Evolutionary conservation across 495 filamentous ascomycete genomes (phyloP).

Genomic region (Echria macrotheca): DNA sequence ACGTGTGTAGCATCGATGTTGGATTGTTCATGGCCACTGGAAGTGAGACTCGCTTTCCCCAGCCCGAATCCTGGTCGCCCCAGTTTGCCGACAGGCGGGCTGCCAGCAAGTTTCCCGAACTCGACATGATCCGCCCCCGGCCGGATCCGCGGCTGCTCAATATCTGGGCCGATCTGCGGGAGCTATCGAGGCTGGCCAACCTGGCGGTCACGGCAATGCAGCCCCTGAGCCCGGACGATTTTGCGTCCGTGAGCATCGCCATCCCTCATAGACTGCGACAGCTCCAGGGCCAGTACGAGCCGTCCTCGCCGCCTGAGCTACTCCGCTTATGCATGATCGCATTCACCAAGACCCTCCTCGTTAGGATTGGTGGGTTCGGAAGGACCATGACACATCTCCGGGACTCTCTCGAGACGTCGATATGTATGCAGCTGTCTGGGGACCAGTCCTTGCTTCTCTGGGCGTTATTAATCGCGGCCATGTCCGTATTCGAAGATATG

Average conservation of each 20-base stretch:
- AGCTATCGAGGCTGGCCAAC: slow-evolving; percentile 4
- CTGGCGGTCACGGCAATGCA: neutral
- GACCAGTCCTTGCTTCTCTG: slow-evolving; percentile 3
- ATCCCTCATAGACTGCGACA: slow-evolving; percentile 4
- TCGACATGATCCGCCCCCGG: neutral
- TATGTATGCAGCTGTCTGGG: neutral
- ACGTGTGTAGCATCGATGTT: slow-evolving; percentile 7
- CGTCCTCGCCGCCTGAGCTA: neutral
- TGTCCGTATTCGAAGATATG: slow-evolving; percentile 11
- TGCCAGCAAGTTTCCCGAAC: neutral
- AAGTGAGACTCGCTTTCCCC: slow-evolving; percentile 5
- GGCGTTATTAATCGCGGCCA: slow-evolving; percentile 3
- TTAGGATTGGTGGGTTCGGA: slow-evolving; percentile 3
- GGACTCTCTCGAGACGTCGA: neutral
- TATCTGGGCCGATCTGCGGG: slow-evolving; percentile 15
- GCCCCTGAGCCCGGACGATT: neutral
- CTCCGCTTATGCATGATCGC: slow-evolving; percentile 6
- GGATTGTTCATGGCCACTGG: slow-evolving; percentile 9
- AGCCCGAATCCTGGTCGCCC: slow-evolving; percentile 1
- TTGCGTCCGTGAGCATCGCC: neutral
- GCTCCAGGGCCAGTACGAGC: neutral
- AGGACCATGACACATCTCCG: slow-evolving; percentile 3
- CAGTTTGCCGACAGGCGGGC: slow-evolving; percentile 4
- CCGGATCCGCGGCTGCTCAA: slow-evolving; percentile 10
- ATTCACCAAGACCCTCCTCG: slow-evolving; percentile 10